Conservation (phyloP, 306 rosid genomes). For the Ziziphus jujuba region DNA sequence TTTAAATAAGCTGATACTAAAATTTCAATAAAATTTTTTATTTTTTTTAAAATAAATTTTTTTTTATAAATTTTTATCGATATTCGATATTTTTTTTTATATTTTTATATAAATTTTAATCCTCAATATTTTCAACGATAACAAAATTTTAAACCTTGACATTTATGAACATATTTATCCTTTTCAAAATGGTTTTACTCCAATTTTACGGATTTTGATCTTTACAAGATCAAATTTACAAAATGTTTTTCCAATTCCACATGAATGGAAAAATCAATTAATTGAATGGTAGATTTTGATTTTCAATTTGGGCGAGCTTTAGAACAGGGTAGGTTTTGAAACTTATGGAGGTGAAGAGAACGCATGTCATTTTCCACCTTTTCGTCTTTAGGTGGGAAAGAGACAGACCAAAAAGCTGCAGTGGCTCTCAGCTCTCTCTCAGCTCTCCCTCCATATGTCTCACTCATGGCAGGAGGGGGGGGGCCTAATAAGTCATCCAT, state of each 20-base stretch:
- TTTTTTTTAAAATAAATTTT: too few species aligned
- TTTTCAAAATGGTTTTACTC: too few species aligned
- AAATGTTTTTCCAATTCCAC: not conserved
- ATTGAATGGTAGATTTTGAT: conserved; percentile 22
- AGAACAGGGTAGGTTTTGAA: conserved; percentile 11
- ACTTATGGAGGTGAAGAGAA: conserved; percentile 27
- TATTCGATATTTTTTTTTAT: too few species aligned
- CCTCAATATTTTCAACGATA: too few species aligned
- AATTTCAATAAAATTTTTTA: too few species aligned
- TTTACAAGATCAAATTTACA: not conserved
- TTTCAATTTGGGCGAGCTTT: conserved; percentile 5
- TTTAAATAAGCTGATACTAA: too few species aligned
- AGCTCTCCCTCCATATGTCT: conserved; percentile 27
- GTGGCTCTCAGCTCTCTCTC: conserved; percentile 34
- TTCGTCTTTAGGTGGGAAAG: conserved; percentile 40
- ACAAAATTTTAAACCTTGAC: too few species aligned
- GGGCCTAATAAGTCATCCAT: conserved; percentile 35
- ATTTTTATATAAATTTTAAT: too few species aligned
- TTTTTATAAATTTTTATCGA: too few species aligned
- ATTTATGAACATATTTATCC: too few species aligned
- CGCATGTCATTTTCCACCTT: conserved; percentile 24
- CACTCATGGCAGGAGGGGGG: conserved; percentile 37
- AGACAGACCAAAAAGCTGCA: conserved; percentile 47
- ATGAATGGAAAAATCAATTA: not conserved
- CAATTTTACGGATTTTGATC: too few species aligned